Evolutionary conservation across 495 filamentous ascomycete species (phyloP).

Genomic region (Rhypophila decipiens): DNA sequence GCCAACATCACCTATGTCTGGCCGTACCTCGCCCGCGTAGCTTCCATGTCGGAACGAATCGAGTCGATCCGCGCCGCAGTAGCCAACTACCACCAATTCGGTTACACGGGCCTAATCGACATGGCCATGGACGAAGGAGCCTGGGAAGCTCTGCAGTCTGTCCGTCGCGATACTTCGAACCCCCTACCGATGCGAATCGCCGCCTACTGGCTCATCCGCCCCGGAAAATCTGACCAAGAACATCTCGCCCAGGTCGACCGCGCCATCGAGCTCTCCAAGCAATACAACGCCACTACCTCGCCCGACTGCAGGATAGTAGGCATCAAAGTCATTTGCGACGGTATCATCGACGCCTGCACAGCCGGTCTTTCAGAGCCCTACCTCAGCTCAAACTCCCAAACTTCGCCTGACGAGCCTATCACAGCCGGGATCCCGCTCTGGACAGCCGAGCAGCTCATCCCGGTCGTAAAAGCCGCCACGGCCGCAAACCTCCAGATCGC

Average conservation of each 20-base stretch:
- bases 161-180: constrained; percentile 27
- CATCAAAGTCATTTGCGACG: constrained; percentile 66
- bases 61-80: constrained; percentile 45
- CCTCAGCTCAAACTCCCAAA: constrained; percentile 35
- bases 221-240: constrained; percentile 32
- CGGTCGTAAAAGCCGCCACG: constrained; percentile 50
- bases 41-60: constrained; percentile 47
- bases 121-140: constrained; percentile 64
- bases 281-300: constrained; percentile 40
- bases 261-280: constrained; percentile 46
- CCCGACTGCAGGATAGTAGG: constrained; percentile 54
- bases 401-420: too few species aligned
- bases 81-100: constrained; percentile 44
- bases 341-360: constrained; percentile 62
- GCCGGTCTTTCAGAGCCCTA: constrained; percentile 58
- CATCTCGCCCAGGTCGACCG: constrained; percentile 50
- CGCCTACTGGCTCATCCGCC: constrained; percentile 57
- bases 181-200: constrained; percentile 52
- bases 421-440: constrained; percentile 54
- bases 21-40: constrained; percentile 50
- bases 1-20: constrained; percentile 51
- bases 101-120: constrained; percentile 59
- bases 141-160: constrained; percentile 50
- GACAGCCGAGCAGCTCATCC: constrained; percentile 43
- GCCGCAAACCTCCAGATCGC: constrained; percentile 54